Evolutionary conservation across 1,139 yeast genomes (phyloP).

Genomic region (Kodamaea plutei): DNA sequence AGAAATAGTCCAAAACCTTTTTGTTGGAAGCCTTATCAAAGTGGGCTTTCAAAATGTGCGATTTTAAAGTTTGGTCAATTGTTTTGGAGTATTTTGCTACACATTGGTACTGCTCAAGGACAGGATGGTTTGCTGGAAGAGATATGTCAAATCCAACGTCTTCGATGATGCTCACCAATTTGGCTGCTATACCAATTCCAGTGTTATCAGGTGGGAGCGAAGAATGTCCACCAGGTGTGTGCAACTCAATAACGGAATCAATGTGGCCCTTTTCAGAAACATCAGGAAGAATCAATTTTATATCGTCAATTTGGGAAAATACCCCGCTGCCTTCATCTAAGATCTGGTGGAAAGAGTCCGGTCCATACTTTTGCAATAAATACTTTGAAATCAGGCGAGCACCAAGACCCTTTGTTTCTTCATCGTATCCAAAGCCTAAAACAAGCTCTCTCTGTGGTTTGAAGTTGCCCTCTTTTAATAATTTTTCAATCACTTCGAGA

Average conservation of each 20-base stretch:
- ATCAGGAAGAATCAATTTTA: slow-evolving; percentile 52
- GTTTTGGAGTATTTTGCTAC: slow-evolving; percentile 36
- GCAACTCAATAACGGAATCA: slow-evolving; percentile 34
- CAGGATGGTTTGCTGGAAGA: slow-evolving; percentile 40
- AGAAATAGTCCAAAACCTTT: slow-evolving; percentile 34
- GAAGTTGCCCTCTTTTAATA: slow-evolving; percentile 32
- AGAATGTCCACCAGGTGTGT: slow-evolving; percentile 48
- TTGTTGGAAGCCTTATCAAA: slow-evolving; percentile 38
- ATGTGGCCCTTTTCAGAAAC: slow-evolving; percentile 48
- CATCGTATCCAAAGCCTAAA: slow-evolving; percentile 48
- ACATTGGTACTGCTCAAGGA: slow-evolving; percentile 39
- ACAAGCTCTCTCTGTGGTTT: slow-evolving; percentile 39
- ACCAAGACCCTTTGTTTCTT: slow-evolving; percentile 41
- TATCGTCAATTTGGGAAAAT: slow-evolving; percentile 34
- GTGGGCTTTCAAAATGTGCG: slow-evolving; percentile 40
- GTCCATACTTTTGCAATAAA: slow-evolving; percentile 33
- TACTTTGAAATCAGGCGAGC: slow-evolving; percentile 29
- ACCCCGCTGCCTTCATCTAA: slow-evolving; percentile 46
- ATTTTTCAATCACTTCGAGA: slow-evolving; percentile 38
- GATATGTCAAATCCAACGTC: slow-evolving; percentile 29
- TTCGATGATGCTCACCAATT: slow-evolving; percentile 37
- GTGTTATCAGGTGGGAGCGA: slow-evolving; percentile 48
- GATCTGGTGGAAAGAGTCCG: slow-evolving; percentile 36
- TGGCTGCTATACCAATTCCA: slow-evolving; percentile 42
- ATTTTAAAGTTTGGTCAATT: slow-evolving; percentile 27